Evolutionary conservation across 2,329 filamentous ascomycete genomes (phyloP).

Genomic region (Fusarium stilboides): DNA sequence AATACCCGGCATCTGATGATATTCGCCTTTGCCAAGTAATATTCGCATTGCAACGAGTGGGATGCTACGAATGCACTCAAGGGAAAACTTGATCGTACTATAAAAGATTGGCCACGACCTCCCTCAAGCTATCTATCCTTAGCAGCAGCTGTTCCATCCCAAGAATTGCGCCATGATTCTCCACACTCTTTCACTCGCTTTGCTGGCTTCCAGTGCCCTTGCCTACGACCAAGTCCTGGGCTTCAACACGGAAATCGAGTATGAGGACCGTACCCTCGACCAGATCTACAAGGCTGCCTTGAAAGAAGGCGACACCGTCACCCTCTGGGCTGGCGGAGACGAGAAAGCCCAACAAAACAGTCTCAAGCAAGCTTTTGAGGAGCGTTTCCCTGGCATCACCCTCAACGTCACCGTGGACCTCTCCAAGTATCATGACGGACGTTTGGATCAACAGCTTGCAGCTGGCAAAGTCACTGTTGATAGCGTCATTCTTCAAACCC

Average conservation of each 20-base stretch:
- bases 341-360: slow-evolving; percentile 58
- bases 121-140: not conserved
- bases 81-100: not conserved
- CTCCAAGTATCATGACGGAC: slow-evolving; percentile 68
- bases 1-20: not conserved
- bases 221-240: slow-evolving; percentile 44
- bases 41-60: not conserved
- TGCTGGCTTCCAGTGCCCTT: slow-evolving; percentile 25
- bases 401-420: slow-evolving; percentile 69
- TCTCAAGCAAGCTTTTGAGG: slow-evolving; percentile 61
- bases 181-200: slow-evolving; percentile 12
- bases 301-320: slow-evolving; percentile 63
- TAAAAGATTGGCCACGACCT: not conserved
- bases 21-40: not conserved
- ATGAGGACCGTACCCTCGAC: slow-evolving; percentile 64
- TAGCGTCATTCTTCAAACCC: slow-evolving; percentile 60
- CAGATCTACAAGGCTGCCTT: slow-evolving; percentile 67
- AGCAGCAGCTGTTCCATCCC: not conserved
- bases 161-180: slow-evolving; percentile 16
- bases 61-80: not conserved
- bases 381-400: slow-evolving; percentile 63
- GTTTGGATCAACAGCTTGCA: slow-evolving; percentile 63
- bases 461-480: slow-evolving; percentile 60
- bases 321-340: slow-evolving; percentile 64
- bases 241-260: slow-evolving; percentile 39